Base-by-base conservation (phyloP, 2,329 filamentous ascomycete species). In the Epichloe bromicola region DNA sequence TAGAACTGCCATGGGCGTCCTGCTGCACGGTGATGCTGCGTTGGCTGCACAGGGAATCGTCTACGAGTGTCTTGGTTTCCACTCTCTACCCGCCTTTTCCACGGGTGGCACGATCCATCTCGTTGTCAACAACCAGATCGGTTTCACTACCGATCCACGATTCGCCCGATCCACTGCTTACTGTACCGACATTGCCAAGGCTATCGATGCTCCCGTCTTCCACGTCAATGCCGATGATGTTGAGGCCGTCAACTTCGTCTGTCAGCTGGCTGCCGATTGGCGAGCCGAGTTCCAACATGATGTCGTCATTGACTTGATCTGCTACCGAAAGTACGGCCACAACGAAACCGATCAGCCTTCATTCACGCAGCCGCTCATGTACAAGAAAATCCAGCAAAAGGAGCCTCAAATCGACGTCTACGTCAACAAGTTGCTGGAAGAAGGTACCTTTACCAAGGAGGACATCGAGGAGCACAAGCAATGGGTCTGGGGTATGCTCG, bases 341-440 rank as follows among this genome's bases (percentile, higher is more conserved):
- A 98, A 98, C 74, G 93, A 98, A 76, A 98, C 93, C 11, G 93
- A 98, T 67, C 93, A 98, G 76, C 93, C 93, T 46, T 95, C 91
- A 40, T 98, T 98, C 77, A 98, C 93, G n/a, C 93, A 98, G 69
- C 93, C 93, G 40, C 74, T 96, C 60, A 98, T 98, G 93, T 98
- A 98, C 81, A 96, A 97, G 83, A 87, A 86, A 63, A 97, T 98
- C 65, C 80, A 83, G 59, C 78, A 84, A 54, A 88, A 97, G 68
- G 79, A 85, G 57, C 82, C 85, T 44, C 87, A 93, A 66, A 83
- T 98, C 53, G 85, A 95, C 65, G 87, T 88, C 63, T 98, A 98
- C 67, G 80, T 93, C 59, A 80, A 95, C 64, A 87, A 95, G 76
- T 83, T 98, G 50, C 76, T 96, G 42, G 77, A 88, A 56, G 90